Evolutionary conservation across 495 filamentous ascomycete species (phyloP).

Genomic region (Penicillium nucicola): DNA sequence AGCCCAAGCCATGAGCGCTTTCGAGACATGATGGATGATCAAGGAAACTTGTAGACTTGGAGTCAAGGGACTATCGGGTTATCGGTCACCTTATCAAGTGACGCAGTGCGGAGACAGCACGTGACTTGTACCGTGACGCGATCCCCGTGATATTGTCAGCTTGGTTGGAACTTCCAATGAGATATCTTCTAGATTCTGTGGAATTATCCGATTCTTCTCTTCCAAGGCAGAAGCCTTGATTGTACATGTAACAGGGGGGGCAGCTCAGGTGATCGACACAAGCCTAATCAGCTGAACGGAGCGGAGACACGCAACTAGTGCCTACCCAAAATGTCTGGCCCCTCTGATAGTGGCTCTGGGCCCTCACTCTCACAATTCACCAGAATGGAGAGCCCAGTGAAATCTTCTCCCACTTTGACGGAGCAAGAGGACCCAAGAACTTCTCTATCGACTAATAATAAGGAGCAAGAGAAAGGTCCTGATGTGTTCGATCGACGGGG

Average conservation of each 20-base stretch:
- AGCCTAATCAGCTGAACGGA: constrained; percentile 33
- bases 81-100: constrained; percentile 22
- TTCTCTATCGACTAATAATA: constrained; percentile 19
- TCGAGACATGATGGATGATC: constrained; percentile 16
- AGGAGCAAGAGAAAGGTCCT: constrained; percentile 35
- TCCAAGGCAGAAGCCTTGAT: not conserved
- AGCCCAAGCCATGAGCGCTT: constrained; percentile 11
- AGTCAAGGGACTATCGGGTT: constrained; percentile 11
- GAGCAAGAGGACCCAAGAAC: constrained; percentile 34
- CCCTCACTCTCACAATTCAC: constrained; percentile 47
- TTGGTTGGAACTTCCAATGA: not conserved
- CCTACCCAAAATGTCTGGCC: constrained; percentile 25
- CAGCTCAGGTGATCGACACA: constrained; percentile 27
- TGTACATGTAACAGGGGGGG: not conserved
- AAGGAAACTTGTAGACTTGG: constrained; percentile 17
- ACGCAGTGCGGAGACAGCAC: constrained; percentile 26
- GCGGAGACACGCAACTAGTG: constrained; percentile 26
- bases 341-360: constrained; percentile 26
- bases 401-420: constrained; percentile 37
- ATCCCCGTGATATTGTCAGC: not conserved
- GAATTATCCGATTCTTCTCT: not conserved
- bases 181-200: no score
- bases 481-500: constrained; percentile 45
- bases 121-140: constrained; percentile 16
- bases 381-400: constrained; percentile 47